Evolutionary conservation across 129 eudicot genomes (phyloP), one percentile per base, ranked within the genome.

Genomic region (Calendula officinalis): DNA sequence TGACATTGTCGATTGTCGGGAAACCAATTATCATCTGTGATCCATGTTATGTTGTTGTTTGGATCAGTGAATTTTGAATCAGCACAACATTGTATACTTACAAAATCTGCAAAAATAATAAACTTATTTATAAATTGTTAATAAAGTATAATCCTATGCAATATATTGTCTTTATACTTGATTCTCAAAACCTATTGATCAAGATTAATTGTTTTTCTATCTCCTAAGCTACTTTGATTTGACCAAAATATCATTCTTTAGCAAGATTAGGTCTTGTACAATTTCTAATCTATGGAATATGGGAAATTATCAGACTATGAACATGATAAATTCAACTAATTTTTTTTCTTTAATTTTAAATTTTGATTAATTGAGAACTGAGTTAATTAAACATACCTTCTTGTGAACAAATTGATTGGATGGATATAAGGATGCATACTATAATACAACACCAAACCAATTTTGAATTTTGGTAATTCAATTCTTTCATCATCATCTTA

Each of bases 401-500:
- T 71, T 83, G 87, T 56, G 91, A 80, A 69, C 17, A 58, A 77
- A 64, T 66, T 68, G 82, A 54, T 60, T 67, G 85, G 72, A 76
- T 30, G 35, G 57, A 67, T 60, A 81, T 61, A 68, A 70, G 65
- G 76, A 78, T 40, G 75, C 76, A 76, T 43, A 85, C 36, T 73
- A 85, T 59, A 42, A 78, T 57, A 59, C 65, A 72, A 56, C 75
- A 68, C 44, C 68, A 46, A 65, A 68, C 68, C 64, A 60, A 42
- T 64, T 76, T 76, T 76, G 39, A 57, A 65, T 56, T 70, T 35
- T 38, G 71, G 75, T 72, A 59, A 63, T 49, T 27, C 70, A 70
- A 66, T 47, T 52, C 83, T 71, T 79, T 83, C 92, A 85, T 85
- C 79, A 78, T 81, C 85, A 45, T 55, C 62, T 62, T 56, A 37